These are phyloP conservation scores for Immersiporthe knoxdaviesiana DNA, from an alignment of 2,329 filamentous ascomycete species.

Conservation along the genomic window DNA sequence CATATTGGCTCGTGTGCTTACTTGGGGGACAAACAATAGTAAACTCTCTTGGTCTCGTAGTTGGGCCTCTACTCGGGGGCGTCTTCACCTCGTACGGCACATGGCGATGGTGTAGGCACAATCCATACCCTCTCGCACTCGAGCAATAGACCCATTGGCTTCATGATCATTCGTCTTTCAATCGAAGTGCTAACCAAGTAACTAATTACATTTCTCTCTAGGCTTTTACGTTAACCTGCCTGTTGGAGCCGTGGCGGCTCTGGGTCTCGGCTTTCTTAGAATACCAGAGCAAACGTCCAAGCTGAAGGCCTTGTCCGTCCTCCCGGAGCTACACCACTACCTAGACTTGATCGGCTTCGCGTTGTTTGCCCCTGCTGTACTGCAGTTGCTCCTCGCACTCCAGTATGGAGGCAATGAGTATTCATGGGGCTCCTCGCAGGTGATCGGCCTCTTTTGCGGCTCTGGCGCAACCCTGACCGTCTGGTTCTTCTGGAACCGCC, in stretches of 20 bases:
- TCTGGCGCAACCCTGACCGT: neutral
- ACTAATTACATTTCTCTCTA: no score
- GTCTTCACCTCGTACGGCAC: conserved; percentile 39
- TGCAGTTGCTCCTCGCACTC: conserved; percentile 50
- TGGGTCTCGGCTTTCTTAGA: conserved; percentile 31
- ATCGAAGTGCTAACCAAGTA: no score
- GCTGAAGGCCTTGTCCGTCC: neutral
- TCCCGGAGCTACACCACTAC: conserved; percentile 43
- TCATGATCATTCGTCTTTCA: no score
- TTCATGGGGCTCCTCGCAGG: conserved; percentile 42
- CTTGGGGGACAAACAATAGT: conserved; percentile 15
- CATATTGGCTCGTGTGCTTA: no score
- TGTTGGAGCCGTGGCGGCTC: conserved; percentile 38
- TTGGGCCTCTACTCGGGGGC: conserved; percentile 39
- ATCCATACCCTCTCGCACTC: no score
- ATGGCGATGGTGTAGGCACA: conserved; percentile 36
- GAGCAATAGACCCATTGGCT: no score
- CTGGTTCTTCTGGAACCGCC: conserved; percentile 13
- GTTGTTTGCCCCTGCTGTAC: conserved; percentile 48
- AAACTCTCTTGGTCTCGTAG: conserved; percentile 30
- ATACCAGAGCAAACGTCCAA: conserved; percentile 33
- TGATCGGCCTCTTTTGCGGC: conserved; percentile 45
- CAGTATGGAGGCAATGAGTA: conserved; percentile 48
- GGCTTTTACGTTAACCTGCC: conserved; percentile 45
- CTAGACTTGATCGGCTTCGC: conserved; percentile 56